A percentile compares a stretch with the other conserved stretches of the same genome.
These are phyloP conservation scores for Pleurotus ostreatus DNA, from an alignment of 768 basidiomycete species.

Conservation along the genomic window DNA sequence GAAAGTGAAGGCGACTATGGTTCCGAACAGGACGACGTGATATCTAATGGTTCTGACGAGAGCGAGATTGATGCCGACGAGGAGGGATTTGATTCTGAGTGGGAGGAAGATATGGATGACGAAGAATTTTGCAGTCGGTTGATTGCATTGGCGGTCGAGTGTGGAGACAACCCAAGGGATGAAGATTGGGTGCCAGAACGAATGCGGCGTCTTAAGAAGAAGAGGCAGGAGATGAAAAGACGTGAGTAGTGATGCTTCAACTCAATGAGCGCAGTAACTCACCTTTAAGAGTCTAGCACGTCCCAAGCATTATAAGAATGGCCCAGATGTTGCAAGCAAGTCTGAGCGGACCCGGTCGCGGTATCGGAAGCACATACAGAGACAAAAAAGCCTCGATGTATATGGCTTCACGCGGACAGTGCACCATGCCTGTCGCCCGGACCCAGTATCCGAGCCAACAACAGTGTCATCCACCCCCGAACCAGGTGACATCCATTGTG, in stretches of 20 bases:
- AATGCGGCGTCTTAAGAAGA: conserved; percentile 5
- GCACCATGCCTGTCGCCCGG: no score
- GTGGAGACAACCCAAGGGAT: conserved; percentile 9
- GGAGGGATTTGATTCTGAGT: neutral
- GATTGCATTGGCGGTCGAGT: neutral
- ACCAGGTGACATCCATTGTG: no score
- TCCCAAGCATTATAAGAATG: conserved; percentile 8
- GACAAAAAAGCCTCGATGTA: neutral
- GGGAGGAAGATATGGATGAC: neutral
- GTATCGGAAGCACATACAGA: neutral
- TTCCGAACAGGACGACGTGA: neutral
- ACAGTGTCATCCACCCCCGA: no score
- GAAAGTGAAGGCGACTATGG: neutral
- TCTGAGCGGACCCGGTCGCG: neutral
- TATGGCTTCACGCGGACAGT: neutral
- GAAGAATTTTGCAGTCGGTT: neutral
- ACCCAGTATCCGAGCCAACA: no score
- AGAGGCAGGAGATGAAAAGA: neutral
- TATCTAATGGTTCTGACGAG: neutral
- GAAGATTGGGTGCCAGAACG: conserved; percentile 7
- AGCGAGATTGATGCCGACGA: neutral
- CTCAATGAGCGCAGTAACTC: neutral
- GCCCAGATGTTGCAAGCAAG: conserved; percentile 10
- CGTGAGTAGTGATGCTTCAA: neutral
- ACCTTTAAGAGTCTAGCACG: neutral